These are phyloP conservation scores for Myxozyma monticola DNA, from an alignment of 805 yeast genomes.

Conservation along the genomic window DNA sequence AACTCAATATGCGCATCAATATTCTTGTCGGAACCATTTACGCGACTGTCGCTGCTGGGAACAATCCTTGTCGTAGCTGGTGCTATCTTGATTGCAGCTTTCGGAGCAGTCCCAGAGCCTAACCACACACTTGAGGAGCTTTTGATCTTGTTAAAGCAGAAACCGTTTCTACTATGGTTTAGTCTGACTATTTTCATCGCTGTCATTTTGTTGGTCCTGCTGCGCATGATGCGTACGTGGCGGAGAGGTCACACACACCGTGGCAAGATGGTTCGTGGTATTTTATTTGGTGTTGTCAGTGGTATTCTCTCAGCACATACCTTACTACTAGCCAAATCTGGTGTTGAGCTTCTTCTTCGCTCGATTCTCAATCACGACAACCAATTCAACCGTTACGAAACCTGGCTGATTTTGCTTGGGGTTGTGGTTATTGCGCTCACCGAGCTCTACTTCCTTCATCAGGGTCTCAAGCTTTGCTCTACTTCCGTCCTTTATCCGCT, in stretches of 20 bases:
- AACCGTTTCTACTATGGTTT: conserved; percentile 62
- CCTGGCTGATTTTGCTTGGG: conserved; percentile 53
- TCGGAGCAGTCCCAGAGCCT: conserved; percentile 62
- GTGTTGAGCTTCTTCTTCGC: conserved; percentile 64
- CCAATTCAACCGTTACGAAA: conserved; percentile 44
- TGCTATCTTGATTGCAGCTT: conserved; percentile 73
- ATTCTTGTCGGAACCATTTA: conserved; percentile 67
- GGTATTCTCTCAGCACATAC: conserved; percentile 87
- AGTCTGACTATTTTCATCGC: conserved; percentile 36
- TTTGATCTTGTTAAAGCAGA: conserved; percentile 44
- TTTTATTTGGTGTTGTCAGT: conserved; percentile 63
- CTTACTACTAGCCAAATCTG: conserved; percentile 77
- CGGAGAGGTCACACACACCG: conserved; percentile 28
- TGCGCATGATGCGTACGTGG: conserved; percentile 32
- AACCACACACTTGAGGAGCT: conserved; percentile 53
- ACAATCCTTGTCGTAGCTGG: conserved; percentile 70
- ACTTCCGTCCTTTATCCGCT: conserved; percentile 82
- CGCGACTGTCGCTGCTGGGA: conserved; percentile 57
- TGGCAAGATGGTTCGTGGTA: conserved; percentile 52
- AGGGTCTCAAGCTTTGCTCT: conserved; percentile 66
- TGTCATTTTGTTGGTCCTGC: conserved; percentile 11
- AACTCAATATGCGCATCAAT: conserved; percentile 72
- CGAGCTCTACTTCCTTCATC: conserved; percentile 72
- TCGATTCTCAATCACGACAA: conserved; percentile 43
- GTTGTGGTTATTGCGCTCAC: conserved; percentile 65